Evolutionary conservation across 1,139 yeast species (phyloP), one percentile per base, ranked within the genome.

Genomic region (Suhomyces bribrorum): DNA sequence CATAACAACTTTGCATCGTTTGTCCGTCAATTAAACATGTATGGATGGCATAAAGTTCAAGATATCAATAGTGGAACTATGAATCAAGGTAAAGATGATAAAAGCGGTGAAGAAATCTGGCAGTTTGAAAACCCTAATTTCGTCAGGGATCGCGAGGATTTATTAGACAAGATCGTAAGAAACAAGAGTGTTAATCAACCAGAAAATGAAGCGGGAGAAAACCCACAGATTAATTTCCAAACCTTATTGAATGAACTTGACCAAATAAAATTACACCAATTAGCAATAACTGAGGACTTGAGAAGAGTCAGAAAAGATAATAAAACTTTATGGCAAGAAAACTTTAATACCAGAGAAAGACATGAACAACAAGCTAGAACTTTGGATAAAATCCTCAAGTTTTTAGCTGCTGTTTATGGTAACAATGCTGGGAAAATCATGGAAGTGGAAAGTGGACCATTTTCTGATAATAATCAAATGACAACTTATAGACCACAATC

Each of bases 21-120:
- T 58, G 86, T 84, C 18, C 73, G 92, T 39, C 98, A 92, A 59
- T 73, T 92, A 56, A 92, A 92, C 63, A 92, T 92, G 95, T 92
- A 92, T 57, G 98, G 97, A 26, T 92, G 96, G 89, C 97, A 92
- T 64, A 92, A 92, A 64, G 92, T 92, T 6, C 94, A 81, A 59
- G 95, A 84, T 61, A 78, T 83, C 37, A 81, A 65, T 34, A 73
- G 79, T 18, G 92, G 92, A 1, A 76, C 86, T 2, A 64, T 85
- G 63, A 70, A 71, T 40, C 69, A 71, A 40, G 66, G 64, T 24
- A 82, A 77, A 35, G 89, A 82, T 48, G 71, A 73, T 50, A 55
- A 68, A 30, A 60, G 54, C 11, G 53, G 49, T 9, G 62, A 83
- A 80, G 64, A 75, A 54, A 65, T 62, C 43, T 82, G 86, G 86